These are phyloP conservation scores for Geotrichum candidum DNA, from an alignment of 1,139 yeast genomes.

Conservation along the genomic window DNA sequence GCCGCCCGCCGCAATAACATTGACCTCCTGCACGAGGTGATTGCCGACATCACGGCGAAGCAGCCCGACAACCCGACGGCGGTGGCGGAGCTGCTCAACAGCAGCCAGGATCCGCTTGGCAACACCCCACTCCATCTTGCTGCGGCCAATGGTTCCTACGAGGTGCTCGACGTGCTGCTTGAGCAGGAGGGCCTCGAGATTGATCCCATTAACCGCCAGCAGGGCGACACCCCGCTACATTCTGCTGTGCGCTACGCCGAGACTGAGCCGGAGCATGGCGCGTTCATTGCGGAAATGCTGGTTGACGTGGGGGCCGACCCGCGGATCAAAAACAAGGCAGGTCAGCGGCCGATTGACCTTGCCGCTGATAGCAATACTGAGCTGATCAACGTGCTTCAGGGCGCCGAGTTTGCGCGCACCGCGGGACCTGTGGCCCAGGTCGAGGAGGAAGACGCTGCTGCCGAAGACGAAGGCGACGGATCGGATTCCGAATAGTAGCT, in stretches of 20 bases:
- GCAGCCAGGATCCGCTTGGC: conserved; percentile 70
- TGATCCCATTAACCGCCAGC: conserved; percentile 65
- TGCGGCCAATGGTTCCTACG: conserved; percentile 71
- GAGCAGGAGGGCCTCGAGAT: conserved; percentile 90
- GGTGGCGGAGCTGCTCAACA: conserved; percentile 61
- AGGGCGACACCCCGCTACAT: conserved; percentile 88
- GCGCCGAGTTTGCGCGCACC: conserved; percentile 69
- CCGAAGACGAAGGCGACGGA: conserved; percentile 22
- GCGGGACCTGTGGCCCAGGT: conserved; percentile 26
- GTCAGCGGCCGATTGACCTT: conserved; percentile 70
- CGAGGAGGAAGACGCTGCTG: conserved; percentile 21
- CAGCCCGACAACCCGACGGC: conserved; percentile 41
- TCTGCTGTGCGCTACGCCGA: conserved; percentile 69
- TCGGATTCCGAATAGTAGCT: conserved; percentile 13
- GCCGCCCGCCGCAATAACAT: conserved; percentile 84
- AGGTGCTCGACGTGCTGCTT: conserved; percentile 70
- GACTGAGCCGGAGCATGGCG: conserved; percentile 82
- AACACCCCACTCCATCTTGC: conserved; percentile 80
- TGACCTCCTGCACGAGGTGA: conserved; percentile 59
- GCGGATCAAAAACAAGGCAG: conserved; percentile 48
- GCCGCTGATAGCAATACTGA: conserved; percentile 48
- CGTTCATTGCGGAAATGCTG: conserved; percentile 67
- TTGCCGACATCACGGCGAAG: conserved; percentile 27
- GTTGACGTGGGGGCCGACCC: conserved; percentile 94
- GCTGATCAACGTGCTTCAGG: conserved; percentile 58